Percentiles rank a stretch among this genome's conserved stretches.
phyloP scores from a whole-genome alignment of 2,329 filamentous ascomycete genomes.

The Lachnellula occidentalis region DNA sequence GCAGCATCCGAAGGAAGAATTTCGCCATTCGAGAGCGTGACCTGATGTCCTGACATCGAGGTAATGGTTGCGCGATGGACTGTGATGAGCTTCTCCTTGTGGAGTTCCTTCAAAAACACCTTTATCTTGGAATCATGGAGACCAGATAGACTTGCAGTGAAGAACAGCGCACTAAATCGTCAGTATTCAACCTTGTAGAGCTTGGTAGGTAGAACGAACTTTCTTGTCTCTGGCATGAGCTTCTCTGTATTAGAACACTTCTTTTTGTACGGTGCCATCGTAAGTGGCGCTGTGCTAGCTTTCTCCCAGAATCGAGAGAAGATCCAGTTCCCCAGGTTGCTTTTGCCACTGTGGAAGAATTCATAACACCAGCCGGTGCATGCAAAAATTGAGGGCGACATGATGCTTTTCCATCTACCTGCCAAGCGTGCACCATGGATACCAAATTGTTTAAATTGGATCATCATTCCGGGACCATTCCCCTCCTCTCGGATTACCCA shows the following conservation, averaged over 20 bases:
- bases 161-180: too few relatives aligned
- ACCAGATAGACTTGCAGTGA: too few relatives aligned
- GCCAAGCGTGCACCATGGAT: too few relatives aligned
- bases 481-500: conserved; percentile 13
- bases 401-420: conserved; percentile 10
- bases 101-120: conserved; percentile 8
- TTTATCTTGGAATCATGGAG: too few relatives aligned
- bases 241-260: conserved; percentile 9
- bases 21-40: background rate
- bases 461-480: conserved; percentile 13
- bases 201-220: background rate
- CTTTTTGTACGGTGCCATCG: conserved; percentile 10
- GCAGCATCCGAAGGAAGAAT: conserved; percentile 4
- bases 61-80: conserved; percentile 13
- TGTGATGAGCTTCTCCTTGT: conserved; percentile 7
- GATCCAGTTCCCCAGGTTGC: conserved; percentile 8
- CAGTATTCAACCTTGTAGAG: too few relatives aligned
- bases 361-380: conserved; percentile 6
- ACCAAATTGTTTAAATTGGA: background rate
- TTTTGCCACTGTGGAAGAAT: conserved; percentile 14
- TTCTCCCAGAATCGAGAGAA: conserved; percentile 5
- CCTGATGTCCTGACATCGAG: conserved; percentile 4
- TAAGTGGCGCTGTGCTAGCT: conserved; percentile 2
- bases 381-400: conserved; percentile 10
- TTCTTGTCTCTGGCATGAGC: conserved; percentile 6